These are phyloP conservation scores for Fallopia convolvulus DNA, from an alignment of 148 eudicot genomes.

Conservation along the genomic window DNA sequence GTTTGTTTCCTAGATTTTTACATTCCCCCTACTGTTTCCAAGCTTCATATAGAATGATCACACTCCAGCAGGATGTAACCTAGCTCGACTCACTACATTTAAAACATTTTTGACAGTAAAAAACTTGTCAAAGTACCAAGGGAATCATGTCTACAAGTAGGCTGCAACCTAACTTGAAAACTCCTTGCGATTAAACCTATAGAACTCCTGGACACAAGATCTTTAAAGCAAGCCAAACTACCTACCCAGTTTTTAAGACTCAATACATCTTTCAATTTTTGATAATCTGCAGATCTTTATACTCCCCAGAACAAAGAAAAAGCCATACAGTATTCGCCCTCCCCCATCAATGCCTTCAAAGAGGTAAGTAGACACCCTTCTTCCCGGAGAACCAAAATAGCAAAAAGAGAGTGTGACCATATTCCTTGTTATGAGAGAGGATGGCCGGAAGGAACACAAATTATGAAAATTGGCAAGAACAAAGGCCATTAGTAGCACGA, in stretches of 20 bases:
- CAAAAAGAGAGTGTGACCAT: too few relatives aligned
- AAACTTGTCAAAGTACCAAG: neutral
- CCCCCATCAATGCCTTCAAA: neutral
- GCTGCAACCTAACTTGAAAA: neutral
- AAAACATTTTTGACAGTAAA: neutral
- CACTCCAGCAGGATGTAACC: neutral
- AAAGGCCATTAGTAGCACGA: neutral
- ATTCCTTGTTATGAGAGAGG: neutral
- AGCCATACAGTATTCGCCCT: neutral
- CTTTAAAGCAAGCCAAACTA: neutral
- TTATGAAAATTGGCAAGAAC: neutral
- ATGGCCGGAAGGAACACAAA: neutral
- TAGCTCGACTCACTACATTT: neutral
- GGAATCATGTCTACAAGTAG: too few relatives aligned
- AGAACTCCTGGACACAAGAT: neutral
- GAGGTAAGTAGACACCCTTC: neutral
- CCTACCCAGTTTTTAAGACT: neutral
- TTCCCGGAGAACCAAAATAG: neutral
- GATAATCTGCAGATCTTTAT: neutral
- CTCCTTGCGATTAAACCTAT: neutral
- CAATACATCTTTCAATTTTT: neutral
- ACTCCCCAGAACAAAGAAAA: neutral
- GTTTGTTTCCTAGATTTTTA: neutral
- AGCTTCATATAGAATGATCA: neutral
- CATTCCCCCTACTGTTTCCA: neutral